These are phyloP conservation scores for Trametes meyenii DNA, from an alignment of 768 basidiomycete species.

Conservation along the genomic window DNA sequence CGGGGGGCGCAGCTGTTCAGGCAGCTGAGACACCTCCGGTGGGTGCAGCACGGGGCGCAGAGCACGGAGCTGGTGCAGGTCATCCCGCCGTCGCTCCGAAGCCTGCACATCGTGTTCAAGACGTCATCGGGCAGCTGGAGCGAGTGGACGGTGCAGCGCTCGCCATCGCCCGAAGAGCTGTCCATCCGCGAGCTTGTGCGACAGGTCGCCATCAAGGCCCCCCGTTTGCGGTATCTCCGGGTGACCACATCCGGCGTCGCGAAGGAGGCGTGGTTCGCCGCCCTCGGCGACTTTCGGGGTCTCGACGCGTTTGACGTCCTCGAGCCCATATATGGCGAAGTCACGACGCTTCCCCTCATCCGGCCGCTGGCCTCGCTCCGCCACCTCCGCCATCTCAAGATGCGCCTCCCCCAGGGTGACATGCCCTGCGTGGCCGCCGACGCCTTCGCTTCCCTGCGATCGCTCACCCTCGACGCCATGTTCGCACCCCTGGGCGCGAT, in stretches of 20 bases:
- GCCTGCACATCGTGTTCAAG: conserved; percentile 12
- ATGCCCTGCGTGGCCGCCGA: not conserved
- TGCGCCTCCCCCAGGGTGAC: not conserved
- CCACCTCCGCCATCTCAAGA: conserved; percentile 1
- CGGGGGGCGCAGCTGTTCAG: not conserved
- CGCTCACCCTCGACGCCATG: conserved; percentile 17
- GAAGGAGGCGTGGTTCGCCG: conserved; percentile 10
- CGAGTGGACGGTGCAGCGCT: not conserved
- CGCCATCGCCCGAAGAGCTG: not conserved
- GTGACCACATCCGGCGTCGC: conserved; percentile 1
- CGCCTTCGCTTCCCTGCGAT: conserved; percentile 11
- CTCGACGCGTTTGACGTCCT: conserved; percentile 15
- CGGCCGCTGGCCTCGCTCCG: conserved; percentile 1
- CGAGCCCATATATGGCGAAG: not conserved
- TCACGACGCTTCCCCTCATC: not conserved
- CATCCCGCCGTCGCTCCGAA: conserved; percentile 3
- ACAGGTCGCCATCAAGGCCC: conserved; percentile 1
- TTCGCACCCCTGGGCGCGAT: not conserved
- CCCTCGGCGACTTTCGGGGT: not conserved
- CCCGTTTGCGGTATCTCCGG: conserved; percentile 10
- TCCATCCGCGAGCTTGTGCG: conserved; percentile 6
- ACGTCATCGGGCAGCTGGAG: not conserved
- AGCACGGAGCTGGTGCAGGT: not conserved
- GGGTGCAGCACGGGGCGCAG: not conserved
- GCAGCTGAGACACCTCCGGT: conserved; percentile 12